phyloP scores from a whole-genome alignment of 495 filamentous ascomycete genomes.

The Aspergillus cavernicola region DNA sequence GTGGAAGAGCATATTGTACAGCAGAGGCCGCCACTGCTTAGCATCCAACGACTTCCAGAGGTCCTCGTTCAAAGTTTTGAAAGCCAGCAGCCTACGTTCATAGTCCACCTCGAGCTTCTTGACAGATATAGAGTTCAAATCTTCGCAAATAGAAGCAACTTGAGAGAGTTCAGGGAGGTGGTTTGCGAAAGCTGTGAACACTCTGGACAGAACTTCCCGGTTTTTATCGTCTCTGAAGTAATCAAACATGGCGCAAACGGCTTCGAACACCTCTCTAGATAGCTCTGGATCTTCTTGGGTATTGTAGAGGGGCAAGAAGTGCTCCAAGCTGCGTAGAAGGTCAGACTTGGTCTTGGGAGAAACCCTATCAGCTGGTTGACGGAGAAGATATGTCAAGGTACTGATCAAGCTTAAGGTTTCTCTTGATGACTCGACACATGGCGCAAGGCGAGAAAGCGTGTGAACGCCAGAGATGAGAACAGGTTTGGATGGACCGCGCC shows the following conservation, averaged over 20 bases:
- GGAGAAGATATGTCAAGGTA: slow-evolving; percentile 74
- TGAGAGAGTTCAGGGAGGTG: slow-evolving; percentile 56
- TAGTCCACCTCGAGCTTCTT: slow-evolving; percentile 79
- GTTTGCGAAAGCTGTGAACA: slow-evolving; percentile 64
- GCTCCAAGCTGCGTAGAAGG: slow-evolving; percentile 67
- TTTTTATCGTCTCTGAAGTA: slow-evolving; percentile 79
- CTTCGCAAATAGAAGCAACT: slow-evolving; percentile 67
- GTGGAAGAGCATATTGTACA: slow-evolving; percentile 87
- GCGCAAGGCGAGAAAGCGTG: slow-evolving; percentile 68
- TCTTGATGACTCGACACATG: slow-evolving; percentile 63
- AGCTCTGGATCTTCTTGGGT: slow-evolving; percentile 44
- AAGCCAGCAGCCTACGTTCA: slow-evolving; percentile 72
- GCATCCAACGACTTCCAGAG: slow-evolving; percentile 52
- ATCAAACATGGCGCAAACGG: slow-evolving; percentile 71
- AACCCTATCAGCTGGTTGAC: slow-evolving; percentile 76
- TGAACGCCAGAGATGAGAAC: slow-evolving; percentile 76
- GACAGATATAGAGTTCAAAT: slow-evolving; percentile 71
- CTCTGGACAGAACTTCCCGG: slow-evolving; percentile 64
- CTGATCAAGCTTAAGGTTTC: slow-evolving; percentile 70
- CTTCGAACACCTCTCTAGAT: slow-evolving; percentile 53
- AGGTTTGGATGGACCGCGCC: slow-evolving; percentile 65
- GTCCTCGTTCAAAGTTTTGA: slow-evolving; percentile 63
- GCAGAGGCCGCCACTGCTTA: slow-evolving; percentile 85
- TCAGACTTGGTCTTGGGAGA: slow-evolving; percentile 79
- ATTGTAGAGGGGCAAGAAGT: slow-evolving; percentile 64